Evolutionary conservation across 1,284 basidiomycete species (phyloP).

Genomic region (Mycena sp.): DNA sequence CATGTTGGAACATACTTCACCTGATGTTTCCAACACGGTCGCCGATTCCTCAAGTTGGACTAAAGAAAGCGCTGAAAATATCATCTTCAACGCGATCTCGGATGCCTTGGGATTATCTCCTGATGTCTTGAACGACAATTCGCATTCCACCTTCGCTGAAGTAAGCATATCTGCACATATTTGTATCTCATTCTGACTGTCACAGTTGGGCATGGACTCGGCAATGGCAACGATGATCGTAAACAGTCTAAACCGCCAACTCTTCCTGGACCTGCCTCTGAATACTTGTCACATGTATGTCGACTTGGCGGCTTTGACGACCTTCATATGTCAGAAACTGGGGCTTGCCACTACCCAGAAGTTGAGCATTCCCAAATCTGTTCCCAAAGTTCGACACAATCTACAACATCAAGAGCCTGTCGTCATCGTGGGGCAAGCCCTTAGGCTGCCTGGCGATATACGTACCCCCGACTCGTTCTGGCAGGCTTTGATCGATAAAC

Average conservation of each 20-base stretch:
- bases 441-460: conserved; percentile 46
- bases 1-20: conserved; percentile 5
- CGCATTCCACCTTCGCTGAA: conserved; percentile 43
- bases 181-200: background rate
- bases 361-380: background rate
- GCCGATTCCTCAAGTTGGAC: conserved; percentile 24
- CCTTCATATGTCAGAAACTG: too few species aligned
- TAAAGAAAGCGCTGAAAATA: conserved; percentile 31
- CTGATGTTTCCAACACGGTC: background rate
- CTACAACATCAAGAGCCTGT: conserved; percentile 37
- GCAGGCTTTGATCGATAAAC: conserved; percentile 43
- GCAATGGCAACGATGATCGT: conserved; percentile 44
- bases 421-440: conserved; percentile 47
- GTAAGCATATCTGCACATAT: conserved; percentile 26
- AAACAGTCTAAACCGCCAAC: conserved; percentile 39
- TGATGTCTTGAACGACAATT: conserved; percentile 32
- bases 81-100: conserved; percentile 36
- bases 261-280: conserved; percentile 39
- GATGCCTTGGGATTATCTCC: too few species aligned
- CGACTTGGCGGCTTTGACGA: conserved; percentile 39
- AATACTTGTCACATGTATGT: conserved; percentile 47
- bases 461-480: conserved; percentile 40
- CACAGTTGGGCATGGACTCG: conserved; percentile 45
- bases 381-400: background rate
- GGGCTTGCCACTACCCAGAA: conserved; percentile 10